phyloP scores from a whole-genome alignment of 176 grass and related monocot species.

The Panicum miliaceum region DNA sequence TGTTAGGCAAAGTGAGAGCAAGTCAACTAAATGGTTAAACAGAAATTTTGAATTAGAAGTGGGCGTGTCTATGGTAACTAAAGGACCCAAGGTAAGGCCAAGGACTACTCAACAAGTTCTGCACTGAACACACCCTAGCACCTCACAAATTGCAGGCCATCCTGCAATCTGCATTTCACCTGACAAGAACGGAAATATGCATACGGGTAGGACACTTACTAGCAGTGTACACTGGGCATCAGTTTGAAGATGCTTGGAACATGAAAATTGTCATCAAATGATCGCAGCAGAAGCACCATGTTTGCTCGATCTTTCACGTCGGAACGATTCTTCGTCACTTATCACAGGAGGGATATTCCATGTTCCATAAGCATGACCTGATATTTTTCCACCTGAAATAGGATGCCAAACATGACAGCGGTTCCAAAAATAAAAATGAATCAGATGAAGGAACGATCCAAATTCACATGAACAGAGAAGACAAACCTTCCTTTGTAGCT shows the following conservation, averaged over 20 bases:
- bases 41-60: not conserved
- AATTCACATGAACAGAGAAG: slow-evolving; percentile 22
- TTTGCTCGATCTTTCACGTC: slow-evolving; percentile 45
- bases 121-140: not conserved
- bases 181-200: not conserved
- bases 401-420: not conserved
- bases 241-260: slow-evolving; percentile 9
- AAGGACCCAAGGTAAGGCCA: not conserved
- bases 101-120: not conserved
- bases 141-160: not conserved
- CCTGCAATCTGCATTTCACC: slow-evolving; percentile 19
- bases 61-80: not conserved
- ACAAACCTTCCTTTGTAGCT: slow-evolving; percentile 82
- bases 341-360: slow-evolving; percentile 91
- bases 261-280: slow-evolving; percentile 28
- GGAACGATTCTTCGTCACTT: slow-evolving; percentile 71
- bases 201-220: slow-evolving; percentile 25
- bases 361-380: slow-evolving; percentile 68
- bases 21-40: not conserved
- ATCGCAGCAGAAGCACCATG: slow-evolving; percentile 5
- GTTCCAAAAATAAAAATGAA: slow-evolving; percentile 17
- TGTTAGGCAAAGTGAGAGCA: not conserved
- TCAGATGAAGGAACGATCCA: slow-evolving; percentile 17
- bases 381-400: slow-evolving; percentile 65
- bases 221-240: not conserved